Conservation (phyloP, 2,329 filamentous ascomycete genomes). For the Massarina eburnea region DNA sequence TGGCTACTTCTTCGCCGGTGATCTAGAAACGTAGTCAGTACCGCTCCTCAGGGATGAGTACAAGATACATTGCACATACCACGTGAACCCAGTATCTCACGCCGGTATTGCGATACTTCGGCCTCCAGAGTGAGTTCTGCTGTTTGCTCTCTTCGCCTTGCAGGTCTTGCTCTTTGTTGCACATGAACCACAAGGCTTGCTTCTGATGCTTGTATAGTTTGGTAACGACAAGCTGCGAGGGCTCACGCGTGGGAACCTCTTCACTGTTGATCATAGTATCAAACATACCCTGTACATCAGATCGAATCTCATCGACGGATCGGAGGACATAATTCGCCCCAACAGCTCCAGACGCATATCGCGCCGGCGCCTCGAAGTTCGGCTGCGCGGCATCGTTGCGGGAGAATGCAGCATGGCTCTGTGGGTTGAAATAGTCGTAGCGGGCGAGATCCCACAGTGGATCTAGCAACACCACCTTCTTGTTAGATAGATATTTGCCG, state of each 20-base stretch:
- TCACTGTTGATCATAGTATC: slow-evolving; percentile 78
- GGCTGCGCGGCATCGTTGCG: slow-evolving; percentile 18
- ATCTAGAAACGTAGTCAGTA: slow-evolving; percentile 50
- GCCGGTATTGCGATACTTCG: slow-evolving; percentile 58
- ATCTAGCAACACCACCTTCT: slow-evolving; percentile 66
- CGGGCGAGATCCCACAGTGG: slow-evolving; percentile 64
- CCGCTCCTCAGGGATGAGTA: not conserved
- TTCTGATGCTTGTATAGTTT: slow-evolving; percentile 82
- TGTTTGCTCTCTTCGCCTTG: slow-evolving; percentile 63
- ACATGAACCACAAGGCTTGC: slow-evolving; percentile 87
- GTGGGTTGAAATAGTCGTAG: slow-evolving; percentile 75
- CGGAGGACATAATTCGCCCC: slow-evolving; percentile 48
- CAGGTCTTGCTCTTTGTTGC: slow-evolving; percentile 69
- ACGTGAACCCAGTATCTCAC: slow-evolving; percentile 74
- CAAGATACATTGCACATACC: not conserved
- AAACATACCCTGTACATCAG: slow-evolving; percentile 84
- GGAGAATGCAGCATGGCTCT: slow-evolving; percentile 43
- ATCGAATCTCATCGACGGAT: slow-evolving; percentile 82
- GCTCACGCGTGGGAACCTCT: slow-evolving; percentile 72
- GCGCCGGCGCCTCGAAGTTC: slow-evolving; percentile 16
- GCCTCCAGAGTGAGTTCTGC: slow-evolving; percentile 77
- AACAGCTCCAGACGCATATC: slow-evolving; percentile 1
- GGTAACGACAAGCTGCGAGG: slow-evolving; percentile 63
- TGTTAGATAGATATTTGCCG: slow-evolving; percentile 67
- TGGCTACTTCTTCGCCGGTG: slow-evolving; percentile 57